Evolutionary conservation across 1,139 yeast genomes (phyloP).

Genomic region (Nakaseomyces delphensis): DNA sequence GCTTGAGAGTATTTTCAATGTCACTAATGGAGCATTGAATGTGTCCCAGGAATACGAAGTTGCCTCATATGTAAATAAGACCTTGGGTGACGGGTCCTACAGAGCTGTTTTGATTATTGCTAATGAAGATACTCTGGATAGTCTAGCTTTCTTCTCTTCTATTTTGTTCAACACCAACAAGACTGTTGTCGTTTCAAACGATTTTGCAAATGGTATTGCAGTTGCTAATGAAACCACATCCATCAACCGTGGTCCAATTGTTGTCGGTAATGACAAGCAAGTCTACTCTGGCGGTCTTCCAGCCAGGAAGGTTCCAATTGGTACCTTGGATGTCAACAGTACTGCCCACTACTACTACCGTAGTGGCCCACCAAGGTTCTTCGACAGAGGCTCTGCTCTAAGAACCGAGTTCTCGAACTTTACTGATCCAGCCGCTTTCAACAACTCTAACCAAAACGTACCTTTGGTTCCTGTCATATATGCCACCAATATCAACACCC

Average conservation of each 20-base stretch:
- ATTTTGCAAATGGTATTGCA: constrained; percentile 17
- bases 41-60: constrained; percentile 22
- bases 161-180: constrained; percentile 22
- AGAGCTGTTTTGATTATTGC: constrained; percentile 25
- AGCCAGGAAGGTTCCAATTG: constrained; percentile 23
- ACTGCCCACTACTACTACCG: constrained; percentile 20
- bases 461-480: constrained; percentile 23
- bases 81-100: constrained; percentile 14
- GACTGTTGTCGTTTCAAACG: constrained; percentile 23
- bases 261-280: constrained; percentile 17
- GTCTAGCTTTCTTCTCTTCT: constrained; percentile 26
- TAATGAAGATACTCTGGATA: constrained; percentile 21
- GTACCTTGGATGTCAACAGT: constrained; percentile 14
- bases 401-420: constrained; percentile 18
- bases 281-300: constrained; percentile 27
- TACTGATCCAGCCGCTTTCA: constrained; percentile 10
- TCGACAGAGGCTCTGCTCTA: constrained; percentile 17
- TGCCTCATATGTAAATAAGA: constrained; percentile 16
- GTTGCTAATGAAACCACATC: constrained; percentile 21
- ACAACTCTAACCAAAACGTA: constrained; percentile 5
- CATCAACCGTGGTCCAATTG: constrained; percentile 24
- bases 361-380: constrained; percentile 17
- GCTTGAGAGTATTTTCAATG: constrained; percentile 17
- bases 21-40: constrained; percentile 18
- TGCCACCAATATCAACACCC: constrained; percentile 18